A percentile compares a stretch with the other conserved stretches of the same genome.
These are phyloP conservation scores for Alnus glutinosa DNA, from an alignment of 306 rosid species.

Conservation along the genomic window DNA sequence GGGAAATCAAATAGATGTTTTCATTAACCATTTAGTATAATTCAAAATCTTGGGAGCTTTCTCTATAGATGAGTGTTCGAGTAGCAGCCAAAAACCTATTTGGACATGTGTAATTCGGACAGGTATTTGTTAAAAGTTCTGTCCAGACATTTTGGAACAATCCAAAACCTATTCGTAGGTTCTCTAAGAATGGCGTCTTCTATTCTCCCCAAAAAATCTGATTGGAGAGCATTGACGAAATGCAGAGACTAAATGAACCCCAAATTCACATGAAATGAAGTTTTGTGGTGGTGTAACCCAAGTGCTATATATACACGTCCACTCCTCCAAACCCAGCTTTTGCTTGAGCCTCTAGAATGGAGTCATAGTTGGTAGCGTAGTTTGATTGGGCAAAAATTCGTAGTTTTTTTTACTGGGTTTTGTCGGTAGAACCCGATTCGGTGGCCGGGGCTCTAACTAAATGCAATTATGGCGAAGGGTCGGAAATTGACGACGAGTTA, in stretches of 20 bases:
- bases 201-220: conserved; percentile 18
- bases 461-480: conserved; percentile 76
- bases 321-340: conserved; percentile 26
- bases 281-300: not conserved
- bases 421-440: conserved; percentile 30
- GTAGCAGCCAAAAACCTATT: too few relatives aligned
- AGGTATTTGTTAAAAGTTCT: too few relatives aligned
- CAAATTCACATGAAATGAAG: conserved; percentile 82
- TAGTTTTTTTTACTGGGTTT: not conserved
- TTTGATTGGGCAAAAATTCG: not conserved
- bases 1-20: too few relatives aligned
- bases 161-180: too few relatives aligned
- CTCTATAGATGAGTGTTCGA: too few relatives aligned
- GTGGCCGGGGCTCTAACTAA: conserved; percentile 27
- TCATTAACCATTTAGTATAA: too few relatives aligned
- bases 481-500: conserved; percentile 71
- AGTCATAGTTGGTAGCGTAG: conserved; percentile 5
- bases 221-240: conserved; percentile 30
- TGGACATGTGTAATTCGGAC: too few relatives aligned
- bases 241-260: conserved; percentile 61
- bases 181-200: conserved; percentile 32
- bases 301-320: conserved; percentile 58
- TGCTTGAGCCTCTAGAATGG: conserved; percentile 36
- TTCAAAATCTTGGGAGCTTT: too few relatives aligned
- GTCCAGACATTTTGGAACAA: too few relatives aligned